Conservation (phyloP, 129 eudicot species). For the Rutidosis leptorrhynchoides region DNA sequence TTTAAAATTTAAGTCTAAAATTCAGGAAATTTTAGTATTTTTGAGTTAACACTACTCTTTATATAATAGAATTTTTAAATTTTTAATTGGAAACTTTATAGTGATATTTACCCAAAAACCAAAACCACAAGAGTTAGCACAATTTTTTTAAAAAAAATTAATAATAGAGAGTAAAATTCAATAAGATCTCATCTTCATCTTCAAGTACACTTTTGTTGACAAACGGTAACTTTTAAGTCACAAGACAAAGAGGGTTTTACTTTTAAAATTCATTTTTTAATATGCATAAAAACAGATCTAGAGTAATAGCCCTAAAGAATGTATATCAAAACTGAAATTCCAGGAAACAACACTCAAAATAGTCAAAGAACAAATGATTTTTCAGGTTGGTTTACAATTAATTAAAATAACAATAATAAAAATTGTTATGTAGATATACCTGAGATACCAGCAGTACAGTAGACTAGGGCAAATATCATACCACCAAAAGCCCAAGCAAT, state of each 20-base stretch:
- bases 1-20: no score
- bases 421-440: slow-evolving; percentile 34
- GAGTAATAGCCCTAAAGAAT: not conserved
- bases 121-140: not conserved
- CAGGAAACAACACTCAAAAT: not conserved
- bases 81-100: no score
- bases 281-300: not conserved
- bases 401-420: not conserved
- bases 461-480: slow-evolving; percentile 94
- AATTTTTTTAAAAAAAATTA: not conserved
- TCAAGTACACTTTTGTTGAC: not conserved
- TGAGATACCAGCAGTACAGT: slow-evolving; percentile 94
- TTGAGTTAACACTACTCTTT: no score
- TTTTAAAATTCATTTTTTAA: not conserved
- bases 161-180: not conserved
- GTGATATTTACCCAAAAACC: not conserved
- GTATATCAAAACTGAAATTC: not conserved
- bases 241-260: slow-evolving; percentile 5
- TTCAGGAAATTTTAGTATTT: no score
- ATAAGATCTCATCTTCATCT: slow-evolving; percentile 15
- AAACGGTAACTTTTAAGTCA: not conserved
- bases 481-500: slow-evolving; percentile 99
- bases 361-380: not conserved
- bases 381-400: no score
- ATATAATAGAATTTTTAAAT: not conserved